Evolutionary conservation across 2,329 filamentous ascomycete species (phyloP).

Genomic region (Cladophialophora immunda): DNA sequence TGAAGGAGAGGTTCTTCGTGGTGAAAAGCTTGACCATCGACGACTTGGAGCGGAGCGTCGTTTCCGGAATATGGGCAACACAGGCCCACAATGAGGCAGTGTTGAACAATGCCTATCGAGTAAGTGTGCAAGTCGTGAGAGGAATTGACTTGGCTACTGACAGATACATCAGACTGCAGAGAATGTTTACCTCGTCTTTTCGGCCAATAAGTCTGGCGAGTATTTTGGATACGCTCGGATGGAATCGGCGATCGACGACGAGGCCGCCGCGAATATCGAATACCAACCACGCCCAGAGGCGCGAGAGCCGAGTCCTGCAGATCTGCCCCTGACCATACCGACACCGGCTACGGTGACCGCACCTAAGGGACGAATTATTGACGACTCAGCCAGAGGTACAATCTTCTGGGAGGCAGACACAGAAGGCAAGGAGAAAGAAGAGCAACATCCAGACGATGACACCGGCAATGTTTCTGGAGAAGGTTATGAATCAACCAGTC

Average conservation of each 20-base stretch:
- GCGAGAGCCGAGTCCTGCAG: conserved; percentile 54
- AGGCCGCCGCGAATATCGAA: conserved; percentile 71
- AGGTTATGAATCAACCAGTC: conserved; percentile 35
- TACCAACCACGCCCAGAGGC: conserved; percentile 72
- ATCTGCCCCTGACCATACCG: conserved; percentile 79
- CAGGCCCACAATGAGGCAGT: conserved; percentile 90
- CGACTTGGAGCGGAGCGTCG: conserved; percentile 87
- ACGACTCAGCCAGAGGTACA: conserved; percentile 90
- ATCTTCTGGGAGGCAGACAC: conserved; percentile 93
- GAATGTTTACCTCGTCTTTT: conserved; percentile 91
- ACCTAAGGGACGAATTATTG: conserved; percentile 85
- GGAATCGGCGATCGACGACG: conserved; percentile 82
- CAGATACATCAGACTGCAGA: conserved; percentile 70
- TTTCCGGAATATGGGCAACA: conserved; percentile 90
- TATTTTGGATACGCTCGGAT: conserved; percentile 96
- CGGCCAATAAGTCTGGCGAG: conserved; percentile 95
- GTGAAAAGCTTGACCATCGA: conserved; percentile 92
- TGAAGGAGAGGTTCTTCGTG: conserved; percentile 84
- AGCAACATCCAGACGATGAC: conserved; percentile 42
- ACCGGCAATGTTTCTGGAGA: conserved; percentile 33
- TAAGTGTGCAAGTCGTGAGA: conserved; percentile 51
- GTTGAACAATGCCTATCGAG: conserved; percentile 83
- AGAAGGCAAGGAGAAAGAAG: conserved; percentile 55
- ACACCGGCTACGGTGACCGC: conserved; percentile 80
- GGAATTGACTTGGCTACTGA: conserved; percentile 26